These are phyloP conservation scores for Penicillium herquei DNA, from an alignment of 495 filamentous ascomycete species.

Conservation along the genomic window DNA sequence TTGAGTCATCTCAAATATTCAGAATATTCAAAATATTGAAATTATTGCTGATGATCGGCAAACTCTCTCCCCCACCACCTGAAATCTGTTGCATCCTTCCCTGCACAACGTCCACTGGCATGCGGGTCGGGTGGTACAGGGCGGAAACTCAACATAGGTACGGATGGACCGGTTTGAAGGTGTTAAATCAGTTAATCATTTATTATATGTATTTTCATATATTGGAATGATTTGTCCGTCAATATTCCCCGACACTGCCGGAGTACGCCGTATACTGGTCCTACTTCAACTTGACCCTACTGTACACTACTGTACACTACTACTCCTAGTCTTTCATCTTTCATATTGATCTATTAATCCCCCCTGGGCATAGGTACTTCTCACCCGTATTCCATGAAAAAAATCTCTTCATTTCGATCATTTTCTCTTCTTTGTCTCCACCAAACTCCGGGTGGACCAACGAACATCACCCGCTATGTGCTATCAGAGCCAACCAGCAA, in stretches of 20 bases:
- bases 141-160: not conserved
- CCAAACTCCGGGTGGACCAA: slow-evolving; percentile 4
- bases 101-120: slow-evolving; percentile 19
- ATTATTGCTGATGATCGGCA: slow-evolving; percentile 27
- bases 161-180: slow-evolving; percentile 7
- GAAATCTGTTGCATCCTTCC: not conserved
- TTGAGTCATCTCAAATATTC: too few relatives aligned
- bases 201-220: too few relatives aligned
- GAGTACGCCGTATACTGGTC: not conserved
- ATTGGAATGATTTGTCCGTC: slow-evolving; percentile 19
- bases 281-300: not conserved
- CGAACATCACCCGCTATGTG: slow-evolving; percentile 4
- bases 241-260: slow-evolving; percentile 18
- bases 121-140: slow-evolving; percentile 29
- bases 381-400: too few relatives aligned
- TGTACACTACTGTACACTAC: not conserved
- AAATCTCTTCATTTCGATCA: not conserved
- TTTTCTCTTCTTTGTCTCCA: slow-evolving; percentile 3
- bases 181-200: too few relatives aligned
- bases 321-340: not conserved
- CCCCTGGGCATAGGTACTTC: too few relatives aligned
- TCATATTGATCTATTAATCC: not conserved
- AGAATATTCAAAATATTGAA: not conserved
- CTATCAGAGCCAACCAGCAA: slow-evolving; percentile 11
- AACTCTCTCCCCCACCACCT: slow-evolving; percentile 7